Conservation (phyloP, 169 alveolate genomes). For the Eimeria mitis region DNA sequence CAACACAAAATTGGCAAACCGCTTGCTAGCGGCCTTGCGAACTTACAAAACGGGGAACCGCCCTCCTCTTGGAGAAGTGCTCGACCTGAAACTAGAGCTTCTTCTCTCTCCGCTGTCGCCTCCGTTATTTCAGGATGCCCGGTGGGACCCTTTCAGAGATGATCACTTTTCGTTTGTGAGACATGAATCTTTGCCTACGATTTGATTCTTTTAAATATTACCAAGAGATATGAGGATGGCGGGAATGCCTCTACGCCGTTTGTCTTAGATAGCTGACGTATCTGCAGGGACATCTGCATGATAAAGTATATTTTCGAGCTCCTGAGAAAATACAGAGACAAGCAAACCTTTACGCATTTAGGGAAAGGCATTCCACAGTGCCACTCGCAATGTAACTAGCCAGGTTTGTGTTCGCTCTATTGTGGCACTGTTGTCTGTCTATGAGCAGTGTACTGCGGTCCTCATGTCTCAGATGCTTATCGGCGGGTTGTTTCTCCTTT, state of each 20-base stretch:
- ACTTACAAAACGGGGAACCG: neutral
- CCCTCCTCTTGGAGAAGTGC: neutral
- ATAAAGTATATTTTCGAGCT: neutral
- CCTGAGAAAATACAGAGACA: no score
- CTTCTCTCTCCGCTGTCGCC: neutral
- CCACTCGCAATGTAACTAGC: no score
- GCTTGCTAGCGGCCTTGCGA: neutral
- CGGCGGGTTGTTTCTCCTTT: neutral
- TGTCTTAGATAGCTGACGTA: neutral
- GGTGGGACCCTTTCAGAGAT: neutral
- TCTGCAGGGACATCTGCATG: neutral
- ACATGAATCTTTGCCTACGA: neutral
- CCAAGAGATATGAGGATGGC: neutral
- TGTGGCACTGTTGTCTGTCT: no score
- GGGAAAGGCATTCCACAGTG: no score
- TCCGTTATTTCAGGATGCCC: neutral
- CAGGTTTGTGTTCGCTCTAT: no score
- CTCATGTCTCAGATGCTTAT: neutral
- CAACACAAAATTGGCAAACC: neutral
- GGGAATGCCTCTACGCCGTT: neutral
- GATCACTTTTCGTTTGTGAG: neutral
- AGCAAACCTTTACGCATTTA: no score
- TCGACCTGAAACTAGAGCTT: neutral
- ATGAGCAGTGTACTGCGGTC: no score
- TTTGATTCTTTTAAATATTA: neutral